Conservation (phyloP, 768 basidiomycete genomes). For the Gloeophyllum trabeum region DNA sequence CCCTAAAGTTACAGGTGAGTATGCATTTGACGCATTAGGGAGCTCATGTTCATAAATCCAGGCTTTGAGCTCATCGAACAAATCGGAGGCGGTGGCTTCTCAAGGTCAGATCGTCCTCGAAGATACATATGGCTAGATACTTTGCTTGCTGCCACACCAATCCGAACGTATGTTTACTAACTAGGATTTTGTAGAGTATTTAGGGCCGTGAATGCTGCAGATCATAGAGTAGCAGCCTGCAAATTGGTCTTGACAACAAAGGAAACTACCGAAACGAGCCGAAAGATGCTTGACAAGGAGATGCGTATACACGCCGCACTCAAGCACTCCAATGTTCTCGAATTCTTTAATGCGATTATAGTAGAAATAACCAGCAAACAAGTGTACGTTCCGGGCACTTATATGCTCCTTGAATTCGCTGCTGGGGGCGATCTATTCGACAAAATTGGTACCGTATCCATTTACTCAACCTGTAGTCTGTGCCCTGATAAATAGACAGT, state of each 20-base stretch:
- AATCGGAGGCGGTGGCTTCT: slow-evolving; percentile 84
- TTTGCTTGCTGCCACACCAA: background rate
- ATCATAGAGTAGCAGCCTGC: slow-evolving; percentile 72
- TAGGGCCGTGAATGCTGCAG: slow-evolving; percentile 60
- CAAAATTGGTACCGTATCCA: slow-evolving; percentile 67
- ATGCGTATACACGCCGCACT: slow-evolving; percentile 79
- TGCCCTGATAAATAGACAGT: slow-evolving; percentile 31
- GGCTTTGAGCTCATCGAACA: slow-evolving; percentile 64
- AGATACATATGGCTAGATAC: background rate
- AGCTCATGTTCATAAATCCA: slow-evolving; percentile 11
- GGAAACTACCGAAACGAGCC: slow-evolving; percentile 51
- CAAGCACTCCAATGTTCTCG: slow-evolving; percentile 71
- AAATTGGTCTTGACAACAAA: slow-evolving; percentile 65
- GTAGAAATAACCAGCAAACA: slow-evolving; percentile 52
- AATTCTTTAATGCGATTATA: slow-evolving; percentile 69
- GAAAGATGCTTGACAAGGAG: slow-evolving; percentile 84
- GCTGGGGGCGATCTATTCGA: slow-evolving; percentile 95
- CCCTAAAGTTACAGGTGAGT: slow-evolving; percentile 9
- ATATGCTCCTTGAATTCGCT: slow-evolving; percentile 89
- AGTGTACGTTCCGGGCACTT: slow-evolving; percentile 67
- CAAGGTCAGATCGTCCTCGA: slow-evolving; percentile 40
- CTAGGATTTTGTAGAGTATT: slow-evolving; percentile 65
- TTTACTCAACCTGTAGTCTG: slow-evolving; percentile 1
- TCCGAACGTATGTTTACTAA: slow-evolving; percentile 1
- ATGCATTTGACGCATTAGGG: background rate